Evolutionary conservation across 257 asterid genomes (phyloP).

Genomic region (Solanum ossicruentum): DNA sequence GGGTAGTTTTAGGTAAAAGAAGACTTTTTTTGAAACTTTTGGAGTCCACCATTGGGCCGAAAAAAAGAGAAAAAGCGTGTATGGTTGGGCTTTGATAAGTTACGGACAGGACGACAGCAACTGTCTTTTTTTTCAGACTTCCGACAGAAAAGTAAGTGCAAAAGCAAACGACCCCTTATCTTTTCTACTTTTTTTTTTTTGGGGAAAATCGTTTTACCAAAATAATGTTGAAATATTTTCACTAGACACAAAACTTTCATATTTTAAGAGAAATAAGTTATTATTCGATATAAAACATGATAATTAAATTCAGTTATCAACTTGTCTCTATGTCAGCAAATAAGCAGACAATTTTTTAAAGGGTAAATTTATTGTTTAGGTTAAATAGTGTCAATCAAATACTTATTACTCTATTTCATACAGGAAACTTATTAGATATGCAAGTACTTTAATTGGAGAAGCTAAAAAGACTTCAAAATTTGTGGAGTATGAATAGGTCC

Average conservation of each 20-base stretch:
- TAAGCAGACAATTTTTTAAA: neutral
- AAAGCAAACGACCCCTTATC: neutral
- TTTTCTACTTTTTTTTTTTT: neutral
- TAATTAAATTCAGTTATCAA: neutral
- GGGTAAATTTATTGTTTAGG: neutral
- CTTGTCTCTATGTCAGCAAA: neutral
- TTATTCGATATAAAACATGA: neutral
- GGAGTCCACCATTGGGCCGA: neutral
- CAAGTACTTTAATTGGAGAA: neutral
- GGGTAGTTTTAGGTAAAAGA: neutral
- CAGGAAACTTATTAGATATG: neutral
- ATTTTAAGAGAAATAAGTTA: neutral
- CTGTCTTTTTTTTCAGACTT: neutral
- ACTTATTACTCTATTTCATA: neutral
- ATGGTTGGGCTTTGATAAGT: neutral
- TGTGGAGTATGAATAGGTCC: neutral
- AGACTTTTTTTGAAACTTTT: neutral
- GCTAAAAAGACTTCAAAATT: no score
- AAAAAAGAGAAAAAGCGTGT: neutral
- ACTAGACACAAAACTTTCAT: neutral
- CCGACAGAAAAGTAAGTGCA: neutral
- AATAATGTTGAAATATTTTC: neutral
- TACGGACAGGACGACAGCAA: neutral
- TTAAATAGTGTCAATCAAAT: neutral
- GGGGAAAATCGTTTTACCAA: neutral